phyloP scores from a whole-genome alignment of 768 basidiomycete species.

The Boletus sp. region DNA sequence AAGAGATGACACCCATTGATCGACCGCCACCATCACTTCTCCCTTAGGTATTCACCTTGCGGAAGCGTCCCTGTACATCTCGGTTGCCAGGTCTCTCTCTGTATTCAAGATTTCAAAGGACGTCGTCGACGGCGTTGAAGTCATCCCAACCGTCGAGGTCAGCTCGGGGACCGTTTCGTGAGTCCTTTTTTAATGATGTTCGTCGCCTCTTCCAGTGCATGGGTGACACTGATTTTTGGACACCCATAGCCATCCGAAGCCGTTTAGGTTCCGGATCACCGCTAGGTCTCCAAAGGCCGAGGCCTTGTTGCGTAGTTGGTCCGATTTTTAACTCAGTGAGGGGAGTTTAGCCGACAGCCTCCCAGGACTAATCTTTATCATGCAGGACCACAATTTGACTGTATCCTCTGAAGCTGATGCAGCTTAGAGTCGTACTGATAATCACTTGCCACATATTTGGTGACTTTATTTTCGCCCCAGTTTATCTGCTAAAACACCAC shows the following conservation, averaged over 20 bases:
- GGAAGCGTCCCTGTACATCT: not conserved
- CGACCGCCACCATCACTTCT: too few relatives aligned
- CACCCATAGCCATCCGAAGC: constrained; percentile 41
- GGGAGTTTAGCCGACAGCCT: too few relatives aligned
- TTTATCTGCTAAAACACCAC: too few relatives aligned
- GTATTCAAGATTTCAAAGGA: constrained; percentile 42
- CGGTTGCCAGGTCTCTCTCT: constrained; percentile 39
- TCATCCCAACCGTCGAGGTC: constrained; percentile 42
- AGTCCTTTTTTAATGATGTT: not conserved
- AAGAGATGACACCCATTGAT: too few relatives aligned
- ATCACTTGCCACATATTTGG: too few relatives aligned
- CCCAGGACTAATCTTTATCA: too few relatives aligned
- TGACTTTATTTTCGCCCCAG: too few relatives aligned
- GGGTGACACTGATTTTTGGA: not conserved
- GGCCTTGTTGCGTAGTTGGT: not conserved
- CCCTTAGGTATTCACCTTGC: not conserved
- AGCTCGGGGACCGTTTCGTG: constrained; percentile 46
- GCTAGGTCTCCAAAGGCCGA: constrained; percentile 47
- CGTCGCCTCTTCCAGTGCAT: too few relatives aligned
- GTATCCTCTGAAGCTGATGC: too few relatives aligned
- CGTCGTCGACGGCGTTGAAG: constrained; percentile 38
- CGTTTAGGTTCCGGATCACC: constrained; percentile 53
- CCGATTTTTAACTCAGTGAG: too few relatives aligned
- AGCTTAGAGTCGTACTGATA: too few relatives aligned
- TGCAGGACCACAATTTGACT: too few relatives aligned